A percentile compares a stretch with the other conserved stretches of the same genome.
Conservation (phyloP, 1,284 basidiomycete genomes). For the Tremellales sp. region DNA sequence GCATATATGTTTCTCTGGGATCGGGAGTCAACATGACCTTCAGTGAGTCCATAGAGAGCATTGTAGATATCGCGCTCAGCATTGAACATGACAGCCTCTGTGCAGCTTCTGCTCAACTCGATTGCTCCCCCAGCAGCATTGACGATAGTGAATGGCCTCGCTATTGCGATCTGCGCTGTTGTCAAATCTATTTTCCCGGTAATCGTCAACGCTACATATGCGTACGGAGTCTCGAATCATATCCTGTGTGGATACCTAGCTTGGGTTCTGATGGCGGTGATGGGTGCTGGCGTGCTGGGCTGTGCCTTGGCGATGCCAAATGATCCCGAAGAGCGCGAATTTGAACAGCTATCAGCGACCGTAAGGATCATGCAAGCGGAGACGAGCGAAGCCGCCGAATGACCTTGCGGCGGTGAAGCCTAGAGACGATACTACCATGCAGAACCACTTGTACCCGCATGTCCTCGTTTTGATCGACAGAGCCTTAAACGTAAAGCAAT, state of each 20-base stretch:
- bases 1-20: slow-evolving; percentile 18
- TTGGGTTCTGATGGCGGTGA: slow-evolving; percentile 15
- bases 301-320: slow-evolving; percentile 9
- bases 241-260: slow-evolving; percentile 17
- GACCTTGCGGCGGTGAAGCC: too few species aligned
- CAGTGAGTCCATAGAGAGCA: slow-evolving; percentile 12
- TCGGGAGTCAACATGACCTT: slow-evolving; percentile 26
- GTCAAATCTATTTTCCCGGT: slow-evolving; percentile 27
- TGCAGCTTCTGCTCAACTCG: slow-evolving; percentile 31
- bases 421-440: too few species aligned
- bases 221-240: slow-evolving; percentile 17
- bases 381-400: too few species aligned
- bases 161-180: slow-evolving; percentile 22
- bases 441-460: too few species aligned
- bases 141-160: slow-evolving; percentile 30
- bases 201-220: slow-evolving; percentile 21
- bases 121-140: slow-evolving; percentile 22
- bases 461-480: too few species aligned
- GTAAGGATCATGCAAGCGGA: too few species aligned
- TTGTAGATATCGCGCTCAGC: not conserved
- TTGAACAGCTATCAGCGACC: too few species aligned
- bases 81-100: slow-evolving; percentile 14
- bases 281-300: slow-evolving; percentile 12
- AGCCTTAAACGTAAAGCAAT: too few species aligned
- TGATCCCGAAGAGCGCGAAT: slow-evolving; percentile 1